Evolutionary conservation across 2,329 filamentous ascomycete genomes (phyloP).

Genomic region (Fusarium concolor): DNA sequence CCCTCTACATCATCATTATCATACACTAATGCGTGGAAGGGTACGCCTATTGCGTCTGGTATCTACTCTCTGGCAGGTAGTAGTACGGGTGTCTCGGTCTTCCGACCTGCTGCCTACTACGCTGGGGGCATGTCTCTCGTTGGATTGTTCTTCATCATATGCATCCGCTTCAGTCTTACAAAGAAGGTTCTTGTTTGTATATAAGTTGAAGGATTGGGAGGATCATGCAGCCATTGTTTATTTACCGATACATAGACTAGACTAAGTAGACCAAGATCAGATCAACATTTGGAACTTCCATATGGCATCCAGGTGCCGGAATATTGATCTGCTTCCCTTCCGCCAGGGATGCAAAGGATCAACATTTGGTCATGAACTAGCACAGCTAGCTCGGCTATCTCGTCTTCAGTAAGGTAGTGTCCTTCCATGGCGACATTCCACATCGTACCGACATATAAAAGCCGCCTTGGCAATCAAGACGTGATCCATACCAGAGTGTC

Average conservation of each 20-base stretch:
- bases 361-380: too few species aligned
- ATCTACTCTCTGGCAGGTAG: conserved; percentile 31
- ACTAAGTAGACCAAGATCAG: background rate
- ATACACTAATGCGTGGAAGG: background rate
- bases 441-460: too few species aligned
- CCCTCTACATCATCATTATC: fast-evolving
- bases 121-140: conserved; percentile 31
- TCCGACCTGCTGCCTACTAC: conserved; percentile 36
- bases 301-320: too few species aligned
- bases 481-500: too few species aligned
- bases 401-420: too few species aligned
- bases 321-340: too few species aligned
- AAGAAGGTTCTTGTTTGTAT: background rate
- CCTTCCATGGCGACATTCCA: too few species aligned
- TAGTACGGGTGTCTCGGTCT: background rate
- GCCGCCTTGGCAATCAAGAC: too few species aligned
- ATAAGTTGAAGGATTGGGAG: background rate
- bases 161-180: conserved; percentile 21
- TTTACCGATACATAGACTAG: background rate
- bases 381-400: too few species aligned
- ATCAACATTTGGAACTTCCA: too few species aligned
- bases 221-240: background rate
- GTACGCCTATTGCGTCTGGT: conserved; percentile 40
- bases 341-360: too few species aligned
- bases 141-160: conserved; percentile 25